Conservation (phyloP, 2,329 filamentous ascomycete genomes). For the Aspergillus luchuensis region DNA sequence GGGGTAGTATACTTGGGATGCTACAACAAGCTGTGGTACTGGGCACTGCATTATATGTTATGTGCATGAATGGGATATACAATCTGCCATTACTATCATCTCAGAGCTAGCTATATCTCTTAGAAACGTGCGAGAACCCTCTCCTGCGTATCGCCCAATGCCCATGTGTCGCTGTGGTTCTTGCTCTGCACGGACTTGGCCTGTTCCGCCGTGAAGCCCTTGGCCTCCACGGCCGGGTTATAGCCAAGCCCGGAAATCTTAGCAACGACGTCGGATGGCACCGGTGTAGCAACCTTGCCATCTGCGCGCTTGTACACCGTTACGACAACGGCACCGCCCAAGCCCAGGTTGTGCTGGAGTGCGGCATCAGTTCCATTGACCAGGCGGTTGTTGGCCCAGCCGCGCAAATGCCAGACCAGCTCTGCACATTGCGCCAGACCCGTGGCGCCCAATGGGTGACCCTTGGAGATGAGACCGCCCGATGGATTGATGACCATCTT, state of each 20-base stretch:
- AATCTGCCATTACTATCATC: background rate
- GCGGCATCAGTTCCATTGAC: constrained; percentile 69
- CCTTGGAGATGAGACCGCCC: constrained; percentile 92
- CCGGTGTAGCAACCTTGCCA: constrained; percentile 61
- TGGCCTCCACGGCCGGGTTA: constrained; percentile 87
- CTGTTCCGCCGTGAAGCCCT: constrained; percentile 81
- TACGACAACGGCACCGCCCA: constrained; percentile 87
- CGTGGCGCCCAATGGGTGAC: constrained; percentile 89
- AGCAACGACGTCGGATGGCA: constrained; percentile 67
- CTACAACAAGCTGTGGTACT: too few relatives aligned
- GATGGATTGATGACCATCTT: constrained; percentile 86
- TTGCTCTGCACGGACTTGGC: constrained; percentile 69
- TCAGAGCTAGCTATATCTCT: background rate
- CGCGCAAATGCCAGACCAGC: constrained; percentile 90
- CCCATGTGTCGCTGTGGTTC: constrained; percentile 70
- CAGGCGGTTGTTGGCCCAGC: constrained; percentile 90
- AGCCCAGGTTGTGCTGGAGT: constrained; percentile 88
- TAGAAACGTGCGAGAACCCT: constrained; percentile 72
- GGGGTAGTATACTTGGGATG: too few relatives aligned
- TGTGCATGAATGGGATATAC: too few relatives aligned
- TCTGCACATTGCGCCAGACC: constrained; percentile 96
- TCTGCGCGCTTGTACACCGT: constrained; percentile 87
- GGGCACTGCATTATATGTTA: too few relatives aligned
- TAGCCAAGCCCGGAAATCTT: constrained; percentile 74
- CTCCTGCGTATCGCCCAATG: constrained; percentile 71